Percentiles rank a stretch among this genome's conserved stretches.
Conservation (phyloP, 345 rosid genomes). For the Salix suchowensis region DNA sequence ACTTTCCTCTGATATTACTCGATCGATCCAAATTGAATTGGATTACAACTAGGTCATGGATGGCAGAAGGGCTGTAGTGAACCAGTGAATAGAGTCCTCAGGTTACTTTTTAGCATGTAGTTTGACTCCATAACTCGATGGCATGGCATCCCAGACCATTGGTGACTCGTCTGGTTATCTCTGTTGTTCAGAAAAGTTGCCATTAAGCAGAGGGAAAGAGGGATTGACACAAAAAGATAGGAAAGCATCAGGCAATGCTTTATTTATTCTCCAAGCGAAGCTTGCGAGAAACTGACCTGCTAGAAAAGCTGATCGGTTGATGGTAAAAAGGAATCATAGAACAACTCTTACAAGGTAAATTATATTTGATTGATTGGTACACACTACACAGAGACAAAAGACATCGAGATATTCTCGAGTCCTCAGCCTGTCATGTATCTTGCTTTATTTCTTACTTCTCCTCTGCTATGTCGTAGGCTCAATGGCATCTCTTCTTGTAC, state of each 20-base stretch:
- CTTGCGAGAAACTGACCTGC: not conserved
- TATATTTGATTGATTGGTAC: not conserved
- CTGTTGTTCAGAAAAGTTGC: not conserved
- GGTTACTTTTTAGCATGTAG: not conserved
- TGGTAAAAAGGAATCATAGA: not conserved
- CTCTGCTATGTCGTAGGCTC: not conserved
- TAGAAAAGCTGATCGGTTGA: not conserved
- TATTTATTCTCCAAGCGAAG: not conserved
- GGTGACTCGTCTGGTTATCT: not conserved
- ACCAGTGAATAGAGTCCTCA: not conserved
- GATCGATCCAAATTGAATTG: not conserved
- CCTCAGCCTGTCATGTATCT: not conserved
- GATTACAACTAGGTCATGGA: not conserved
- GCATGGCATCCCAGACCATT: not conserved
- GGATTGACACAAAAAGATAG: not conserved
- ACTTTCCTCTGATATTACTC: not conserved
- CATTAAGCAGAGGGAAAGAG: no score
- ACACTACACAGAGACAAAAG: not conserved
- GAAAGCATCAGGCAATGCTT: not conserved
- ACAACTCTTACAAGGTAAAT: not conserved
- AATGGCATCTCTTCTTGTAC: not conserved
- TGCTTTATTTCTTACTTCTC: not conserved
- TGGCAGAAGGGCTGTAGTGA: not conserved
- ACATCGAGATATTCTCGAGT: not conserved
- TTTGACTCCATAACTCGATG: not conserved